Base-by-base conservation (phyloP, 2,329 filamentous ascomycete species). In the Ceratocystis cubensis region DNA sequence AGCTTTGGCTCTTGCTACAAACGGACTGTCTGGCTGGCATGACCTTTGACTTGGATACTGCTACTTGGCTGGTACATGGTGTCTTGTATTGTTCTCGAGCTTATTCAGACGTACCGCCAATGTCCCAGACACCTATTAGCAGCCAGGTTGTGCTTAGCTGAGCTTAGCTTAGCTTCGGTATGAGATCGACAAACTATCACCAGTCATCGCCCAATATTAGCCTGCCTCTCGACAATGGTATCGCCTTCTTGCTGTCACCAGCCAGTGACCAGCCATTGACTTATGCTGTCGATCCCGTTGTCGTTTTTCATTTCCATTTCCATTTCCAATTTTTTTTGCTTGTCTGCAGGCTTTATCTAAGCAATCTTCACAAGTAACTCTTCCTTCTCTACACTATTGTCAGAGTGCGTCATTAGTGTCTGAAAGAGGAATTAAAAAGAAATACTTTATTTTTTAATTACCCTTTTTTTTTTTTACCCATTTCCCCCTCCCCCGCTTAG, bases 361-460 rank as follows among this genome's bases (percentile, higher is more conserved):
- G 37, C 37, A 41, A 15, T 41, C 10, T 41, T 41, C 10, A 41
- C 37, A 41, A 41, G 37, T 41, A 41, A 13, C 37, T 56, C 28
- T 28, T 30, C 10, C 37, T 48, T 45, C 10, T 41, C 10, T 3
- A 13, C 13, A 28, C 30, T 28, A n/a, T 56, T 62, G 4, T 64
- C 65, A 20, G 64, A 57, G 22, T 50, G 64, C 50, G 56, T 59
- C 56, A 59, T 59, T 59, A 37, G 56, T n/a, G 28, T 57, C 61
- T 62, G 37, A 41, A 41, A 22, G n/a, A 62, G 25, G 61, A 45
- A 25, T 46, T 20, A 44, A n/a, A 44, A 44, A 8, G 20, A 62
- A 44, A 46, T 33, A 37, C 56, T 33, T 37, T 30, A n/a, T 33
- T 59, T 59, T 37, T 37, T 33, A 57, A 30, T 37, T 61, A 10